Conservation (phyloP, 192 early-diverging fungal genomes). For the Backusella circina region DNA sequence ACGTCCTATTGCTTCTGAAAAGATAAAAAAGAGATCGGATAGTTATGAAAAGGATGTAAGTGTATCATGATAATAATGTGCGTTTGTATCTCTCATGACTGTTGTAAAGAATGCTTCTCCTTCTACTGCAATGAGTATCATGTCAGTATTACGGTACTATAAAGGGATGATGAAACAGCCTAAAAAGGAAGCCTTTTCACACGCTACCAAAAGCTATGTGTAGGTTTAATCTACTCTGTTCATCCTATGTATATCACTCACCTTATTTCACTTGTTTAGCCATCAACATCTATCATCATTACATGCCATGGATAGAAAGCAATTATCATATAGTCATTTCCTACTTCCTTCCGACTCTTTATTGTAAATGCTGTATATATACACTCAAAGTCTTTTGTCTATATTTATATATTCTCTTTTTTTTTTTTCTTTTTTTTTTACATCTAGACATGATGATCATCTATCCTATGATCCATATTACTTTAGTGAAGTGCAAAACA, state of each 20-base stretch:
- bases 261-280: not conserved
- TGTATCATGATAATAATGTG: not conserved
- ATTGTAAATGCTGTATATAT: conserved; percentile 25
- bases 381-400: too few relatives aligned
- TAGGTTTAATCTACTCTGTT: too few relatives aligned
- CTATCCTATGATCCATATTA: not conserved
- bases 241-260: not conserved
- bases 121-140: conserved; percentile 8
- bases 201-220: not conserved
- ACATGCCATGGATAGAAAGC: conserved; percentile 25
- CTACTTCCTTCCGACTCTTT: conserved; percentile 41
- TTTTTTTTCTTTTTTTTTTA: too few relatives aligned
- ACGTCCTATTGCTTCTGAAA: conserved; percentile 32
- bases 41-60: conserved; percentile 2
- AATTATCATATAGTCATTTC: conserved; percentile 49
- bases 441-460: too few relatives aligned
- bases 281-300: conserved; percentile 30
- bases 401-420: too few relatives aligned
- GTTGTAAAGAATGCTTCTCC: not conserved
- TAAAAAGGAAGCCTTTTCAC: not conserved
- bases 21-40: conserved; percentile 28
- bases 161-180: conserved; percentile 29
- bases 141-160: conserved; percentile 35
- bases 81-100: not conserved
- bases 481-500: not conserved